phyloP scores from a whole-genome alignment of 2,329 filamentous ascomycete genomes.

The Nemania bipapillata region DNA sequence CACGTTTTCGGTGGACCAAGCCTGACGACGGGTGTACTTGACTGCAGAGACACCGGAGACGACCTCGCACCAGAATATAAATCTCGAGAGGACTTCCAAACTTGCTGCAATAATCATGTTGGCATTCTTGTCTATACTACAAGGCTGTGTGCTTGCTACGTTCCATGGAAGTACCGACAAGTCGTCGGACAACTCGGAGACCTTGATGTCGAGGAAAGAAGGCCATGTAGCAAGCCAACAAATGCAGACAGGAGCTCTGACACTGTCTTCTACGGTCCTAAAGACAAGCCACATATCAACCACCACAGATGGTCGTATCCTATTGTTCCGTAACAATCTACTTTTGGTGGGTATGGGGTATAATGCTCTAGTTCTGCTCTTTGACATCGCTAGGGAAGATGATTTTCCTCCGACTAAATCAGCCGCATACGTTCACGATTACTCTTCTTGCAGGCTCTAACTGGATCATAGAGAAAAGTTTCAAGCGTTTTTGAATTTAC shows the following conservation, averaged over 20 bases:
- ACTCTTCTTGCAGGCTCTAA: no score
- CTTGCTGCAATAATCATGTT: neutral
- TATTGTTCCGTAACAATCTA: neutral
- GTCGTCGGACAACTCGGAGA: conserved; percentile 3
- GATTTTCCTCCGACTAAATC: no score
- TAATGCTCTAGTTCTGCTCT: no score
- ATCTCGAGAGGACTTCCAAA: neutral
- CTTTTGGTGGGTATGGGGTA: no score
- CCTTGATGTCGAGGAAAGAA: neutral
- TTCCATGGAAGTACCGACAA: neutral
- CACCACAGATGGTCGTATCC: neutral
- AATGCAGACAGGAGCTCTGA: neutral
- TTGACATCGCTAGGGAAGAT: no score
- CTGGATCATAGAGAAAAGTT: no score
- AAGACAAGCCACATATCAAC: neutral
- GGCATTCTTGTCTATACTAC: neutral
- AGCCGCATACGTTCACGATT: no score
- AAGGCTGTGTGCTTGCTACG: conserved; percentile 4
- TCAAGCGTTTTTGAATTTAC: no score
- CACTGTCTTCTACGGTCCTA: neutral
- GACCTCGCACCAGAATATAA: neutral
- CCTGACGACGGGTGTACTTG: neutral
- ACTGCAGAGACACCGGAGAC: neutral
- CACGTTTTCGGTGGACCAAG: neutral
- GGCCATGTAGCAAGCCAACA: neutral